Evolutionary conservation across 2,329 filamentous ascomycete genomes (phyloP).

Genomic region (Pseudogymnoascus sp.): DNA sequence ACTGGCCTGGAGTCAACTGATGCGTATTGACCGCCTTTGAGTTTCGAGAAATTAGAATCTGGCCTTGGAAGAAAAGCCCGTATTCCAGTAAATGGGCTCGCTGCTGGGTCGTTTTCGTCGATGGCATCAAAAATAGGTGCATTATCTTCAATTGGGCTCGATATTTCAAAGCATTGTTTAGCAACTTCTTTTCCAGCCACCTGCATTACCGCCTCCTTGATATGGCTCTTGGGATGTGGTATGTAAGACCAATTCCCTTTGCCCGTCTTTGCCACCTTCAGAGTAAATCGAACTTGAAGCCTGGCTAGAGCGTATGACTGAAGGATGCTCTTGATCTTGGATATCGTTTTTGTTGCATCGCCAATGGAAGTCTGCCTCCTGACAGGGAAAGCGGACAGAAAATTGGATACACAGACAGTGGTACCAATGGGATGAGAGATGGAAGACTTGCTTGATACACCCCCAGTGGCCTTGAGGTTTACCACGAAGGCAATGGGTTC

Average conservation of each 20-base stretch:
- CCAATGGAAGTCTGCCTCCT: conserved; percentile 52
- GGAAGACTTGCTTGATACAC: conserved; percentile 32
- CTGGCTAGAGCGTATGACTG: conserved; percentile 60
- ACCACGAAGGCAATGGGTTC: conserved; percentile 51
- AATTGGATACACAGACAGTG: conserved; percentile 51
- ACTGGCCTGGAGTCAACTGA: conserved; percentile 64
- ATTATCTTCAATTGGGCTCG: conserved; percentile 15
- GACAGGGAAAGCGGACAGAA: conserved; percentile 58
- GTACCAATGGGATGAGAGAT: conserved; percentile 58
- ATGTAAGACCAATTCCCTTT: conserved; percentile 56
- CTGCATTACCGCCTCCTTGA: conserved; percentile 55
- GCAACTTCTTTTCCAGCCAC: conserved; percentile 52
- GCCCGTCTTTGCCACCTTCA: conserved; percentile 49
- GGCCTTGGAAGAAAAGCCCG: conserved; percentile 52
- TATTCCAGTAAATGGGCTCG: conserved; percentile 32
- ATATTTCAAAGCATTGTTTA: conserved; percentile 43
- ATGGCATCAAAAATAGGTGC: neutral
- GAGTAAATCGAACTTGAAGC: conserved; percentile 51
- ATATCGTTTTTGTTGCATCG: conserved; percentile 48
- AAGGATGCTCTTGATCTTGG: conserved; percentile 52
- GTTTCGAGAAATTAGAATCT: conserved; percentile 36
- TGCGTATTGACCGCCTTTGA: conserved; percentile 51
- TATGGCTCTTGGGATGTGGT: conserved; percentile 41
- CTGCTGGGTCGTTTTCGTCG: neutral
- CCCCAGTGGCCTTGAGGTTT: conserved; percentile 35